Evolutionary conservation across 495 filamentous ascomycete species (phyloP).

Genomic region (Lentithecium fluviatile): DNA sequence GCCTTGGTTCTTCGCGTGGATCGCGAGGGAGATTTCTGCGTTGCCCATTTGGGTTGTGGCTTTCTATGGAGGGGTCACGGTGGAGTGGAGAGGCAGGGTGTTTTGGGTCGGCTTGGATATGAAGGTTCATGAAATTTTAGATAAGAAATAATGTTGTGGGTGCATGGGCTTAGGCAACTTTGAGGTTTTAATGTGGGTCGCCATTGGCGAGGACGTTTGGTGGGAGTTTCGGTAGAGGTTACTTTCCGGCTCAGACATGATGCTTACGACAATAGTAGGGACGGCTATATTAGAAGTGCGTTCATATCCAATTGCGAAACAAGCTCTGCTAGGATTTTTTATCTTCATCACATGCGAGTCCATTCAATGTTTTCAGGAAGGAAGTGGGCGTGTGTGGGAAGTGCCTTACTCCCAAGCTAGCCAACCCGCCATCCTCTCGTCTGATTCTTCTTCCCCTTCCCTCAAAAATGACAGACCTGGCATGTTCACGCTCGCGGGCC

Average conservation of each 20-base stretch:
- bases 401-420: too few relatives aligned
- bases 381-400: too few relatives aligned
- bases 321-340: too few relatives aligned
- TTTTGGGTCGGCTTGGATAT: slow-evolving; percentile 86
- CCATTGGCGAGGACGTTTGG: background rate
- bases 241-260: too few relatives aligned
- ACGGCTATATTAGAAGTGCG: too few relatives aligned
- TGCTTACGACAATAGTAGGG: too few relatives aligned
- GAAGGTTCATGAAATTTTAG: slow-evolving; percentile 58
- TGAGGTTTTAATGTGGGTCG: background rate
- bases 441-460: background rate
- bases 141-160: background rate
- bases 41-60: slow-evolving; percentile 86
- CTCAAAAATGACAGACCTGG: background rate
- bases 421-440: too few relatives aligned
- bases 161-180: background rate
- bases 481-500: background rate
- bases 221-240: too few relatives aligned
- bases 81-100: slow-evolving; percentile 78
- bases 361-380: too few relatives aligned
- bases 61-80: slow-evolving; percentile 75
- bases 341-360: too few relatives aligned
- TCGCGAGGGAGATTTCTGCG: slow-evolving; percentile 78
- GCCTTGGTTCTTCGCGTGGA: slow-evolving; percentile 79
- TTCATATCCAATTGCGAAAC: too few relatives aligned